Base-by-base conservation (phyloP, 2,329 filamentous ascomycete genomes). In the Dothidotthia symphoricarpi region DNA sequence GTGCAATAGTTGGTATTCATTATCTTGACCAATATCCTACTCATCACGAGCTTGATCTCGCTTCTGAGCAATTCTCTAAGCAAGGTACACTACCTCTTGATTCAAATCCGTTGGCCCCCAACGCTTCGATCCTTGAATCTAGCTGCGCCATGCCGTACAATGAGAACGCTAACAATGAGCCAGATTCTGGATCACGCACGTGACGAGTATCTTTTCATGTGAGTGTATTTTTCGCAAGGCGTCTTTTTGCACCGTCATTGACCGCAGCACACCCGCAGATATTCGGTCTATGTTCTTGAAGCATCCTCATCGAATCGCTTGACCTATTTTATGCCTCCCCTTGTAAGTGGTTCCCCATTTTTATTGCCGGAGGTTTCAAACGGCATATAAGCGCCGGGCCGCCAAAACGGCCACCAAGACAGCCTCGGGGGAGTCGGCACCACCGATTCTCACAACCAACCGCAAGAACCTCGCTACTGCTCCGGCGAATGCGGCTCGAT, bases 191-290 rank as follows among this genome's bases (percentile, higher is more conserved):
- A 77, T 39, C 77, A 81, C 68, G 77, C 78, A 26, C 71, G 77
- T 53, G 86, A 89, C 57, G 86, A 91, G 64, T 90, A 90, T 57
- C 74, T 90, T 24, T 89, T 86, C 59, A 81, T 88, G 55, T 90
- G 82, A 59, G 69, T 63, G 24, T 15, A n/a, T n/a, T 33, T 31
- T 13, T 15, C 19, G 26, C 39, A 47, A 51, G 39, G 37, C 43
- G 42, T 37, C 28, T 47, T 36, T 30, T 29, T 33, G 28, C 29
- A 79, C 75, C 50, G 75, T 80, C 81, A 82, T 61, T 81, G 82
- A 49, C 73, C 82, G 38, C 76, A 82, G 41, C 32, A 45, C 46
- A 44, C 7, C 28, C 33, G 29, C 39, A 76, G 72, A 44, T 76
- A 75, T 52, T 74, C 73, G 9, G 72, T 76, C 15, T 77, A 75